Evolutionary conservation across 1,139 yeast species (phyloP), one percentile per base, ranked within the genome.

Genomic region (Protomyces arabidopsidicola): DNA sequence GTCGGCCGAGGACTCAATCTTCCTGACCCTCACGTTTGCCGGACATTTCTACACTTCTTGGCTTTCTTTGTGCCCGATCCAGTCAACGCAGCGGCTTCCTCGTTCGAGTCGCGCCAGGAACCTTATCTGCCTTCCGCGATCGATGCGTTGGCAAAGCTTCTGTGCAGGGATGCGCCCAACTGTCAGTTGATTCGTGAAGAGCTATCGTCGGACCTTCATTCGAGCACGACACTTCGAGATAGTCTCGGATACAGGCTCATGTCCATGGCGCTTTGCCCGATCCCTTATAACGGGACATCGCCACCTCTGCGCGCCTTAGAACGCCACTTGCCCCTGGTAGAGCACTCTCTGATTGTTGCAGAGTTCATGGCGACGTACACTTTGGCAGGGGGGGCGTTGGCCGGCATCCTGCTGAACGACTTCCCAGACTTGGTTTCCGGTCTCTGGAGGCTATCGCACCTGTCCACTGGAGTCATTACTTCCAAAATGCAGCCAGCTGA

Each of bases 51-150:
- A 6, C 53, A 20, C 16, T 58, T 58, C 20, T 31, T 58, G 14
- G 42, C 45, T 20, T 18, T 45, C n/a, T 58, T 58, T 20, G 24
- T 8, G 9, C 55, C 55, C 14, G 50, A 39, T 16, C 48, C 12
- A n/a, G 8, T 10, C 20, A n/a, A 42, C 3, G 31, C 22, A 24
- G 18, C 45, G 16, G 22, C 50, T 6, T 4, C 20, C 1, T n/a
- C 20, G 35, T n/a, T 14, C 12, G 54, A 39, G 4, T 34, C 34
- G 12, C 27, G 53, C 36, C 20, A n/a, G 20, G 45, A 36, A 9
- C 62, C 62, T 18, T 58, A 58, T 34, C 9, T 52, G 16, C 56
- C 56, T 4, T 50, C 62, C 12, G 52, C 62, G 9, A 58, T 58
- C 14, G 62, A 58, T 52, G 62, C 62, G 6, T n/a, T 39, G 12